Evolutionary conservation across 2,329 filamentous ascomycete genomes (phyloP), one percentile per base, ranked within the genome.

Genomic region (Diplocarpon rosae): DNA sequence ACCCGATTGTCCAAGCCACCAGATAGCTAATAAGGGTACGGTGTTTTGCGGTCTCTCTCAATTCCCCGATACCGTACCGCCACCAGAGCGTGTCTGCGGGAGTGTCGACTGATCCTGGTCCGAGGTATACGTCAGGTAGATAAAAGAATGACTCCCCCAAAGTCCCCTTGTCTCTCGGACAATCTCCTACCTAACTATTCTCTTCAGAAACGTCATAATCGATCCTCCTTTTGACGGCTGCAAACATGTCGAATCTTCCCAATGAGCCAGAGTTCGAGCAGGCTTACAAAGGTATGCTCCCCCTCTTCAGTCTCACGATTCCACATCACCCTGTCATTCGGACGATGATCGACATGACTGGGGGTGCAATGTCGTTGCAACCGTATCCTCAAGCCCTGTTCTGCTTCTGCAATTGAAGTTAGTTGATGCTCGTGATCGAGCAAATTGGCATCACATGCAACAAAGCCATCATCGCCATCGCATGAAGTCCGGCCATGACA

Each of bases 231-330:
- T 15, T 5, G 9, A 29, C 29, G 33, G 8, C 41, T 24, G 6
- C 42, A 45, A 56, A 46, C 48, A 92, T 93, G 85, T 85, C 88
- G 56, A 83, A 92, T 73, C 75, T 92, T 62, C 79, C 85, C 42
- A 70, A 72, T 53, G 90, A 96, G 78, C 90, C 92, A 63, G 90
- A 98, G 74, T 96, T 96, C 73, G 81, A 95, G 80, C 90, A 96
- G 78, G 90, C 90, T 63, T 94, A 94, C 79, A 86, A 88, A 67
- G 87, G 87, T 93, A 71, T 62, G 74, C 16, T 46, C n/a, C 35
- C 44, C 47, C 34, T 24, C 30, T 24, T 16, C 46, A 28, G 43
- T 38, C 16, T 49, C 40, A 39, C 17, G 3, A 17, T 34, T 65
- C 41, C 40, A 24, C 7, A 39, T 35, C 38, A 38, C 14, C 33